phyloP scores from a whole-genome alignment of 2,329 filamentous ascomycete species.

The Beauveria scarabaeidicola region DNA sequence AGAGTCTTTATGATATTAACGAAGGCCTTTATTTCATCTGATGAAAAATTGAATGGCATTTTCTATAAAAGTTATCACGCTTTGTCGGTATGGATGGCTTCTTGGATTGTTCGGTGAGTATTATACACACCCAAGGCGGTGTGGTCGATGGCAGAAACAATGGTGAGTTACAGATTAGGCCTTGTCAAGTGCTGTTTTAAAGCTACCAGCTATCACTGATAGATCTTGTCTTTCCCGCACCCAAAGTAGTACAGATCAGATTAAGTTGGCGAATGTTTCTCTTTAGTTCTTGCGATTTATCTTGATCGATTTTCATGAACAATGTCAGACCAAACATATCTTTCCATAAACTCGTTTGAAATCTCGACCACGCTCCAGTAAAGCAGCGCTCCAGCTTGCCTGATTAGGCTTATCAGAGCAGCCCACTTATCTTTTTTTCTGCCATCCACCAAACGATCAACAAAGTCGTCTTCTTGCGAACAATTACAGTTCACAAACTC shows the following conservation, averaged over 20 bases:
- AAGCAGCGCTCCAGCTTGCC: not conserved
- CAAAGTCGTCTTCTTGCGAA: slow-evolving; percentile 7
- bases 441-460: slow-evolving; percentile 9
- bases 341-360: not conserved
- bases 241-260: not conserved
- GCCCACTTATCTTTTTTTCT: slow-evolving; percentile 31
- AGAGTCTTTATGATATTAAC: not conserved
- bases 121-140: not conserved
- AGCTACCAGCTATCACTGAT: not conserved
- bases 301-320: too few species aligned
- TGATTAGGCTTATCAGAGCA: not conserved
- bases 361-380: not conserved
- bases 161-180: not conserved
- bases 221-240: not conserved
- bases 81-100: too few species aligned
- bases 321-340: not conserved
- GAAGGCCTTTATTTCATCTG: too few species aligned
- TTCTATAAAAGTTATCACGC: not conserved
- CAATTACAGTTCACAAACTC: slow-evolving; percentile 16
- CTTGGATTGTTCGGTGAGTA: not conserved
- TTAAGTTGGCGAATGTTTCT: too few species aligned
- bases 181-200: not conserved
- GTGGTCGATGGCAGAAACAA: not conserved
- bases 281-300: too few species aligned
- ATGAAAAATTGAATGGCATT: not conserved